Evolutionary conservation across 257 asterid species (phyloP), one percentile per base, ranked within the genome.

Genomic region (Solanum lycopersicoides): DNA sequence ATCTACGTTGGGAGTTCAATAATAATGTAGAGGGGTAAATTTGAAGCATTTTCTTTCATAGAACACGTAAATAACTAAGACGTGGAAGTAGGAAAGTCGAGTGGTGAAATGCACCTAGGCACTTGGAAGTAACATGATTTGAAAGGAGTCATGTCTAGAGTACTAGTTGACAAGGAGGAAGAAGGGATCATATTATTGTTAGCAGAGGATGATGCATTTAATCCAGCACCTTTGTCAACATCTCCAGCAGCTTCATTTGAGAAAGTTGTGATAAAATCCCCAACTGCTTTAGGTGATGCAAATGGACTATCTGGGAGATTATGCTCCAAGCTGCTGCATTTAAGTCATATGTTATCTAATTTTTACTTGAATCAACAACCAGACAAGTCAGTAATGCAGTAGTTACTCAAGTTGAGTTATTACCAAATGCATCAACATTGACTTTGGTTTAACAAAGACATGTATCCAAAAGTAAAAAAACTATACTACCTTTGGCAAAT

Each of bases 261-360:
- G 76, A 91, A 94, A 83, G 90, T 88, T 3, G 91, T 89, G 76
- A 15, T 16, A 21, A 74, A 83, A 83, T 89, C 91, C 37, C 92
- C 90, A 34, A 85, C 76, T 5, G 93, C 93, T 89, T 93, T 93
- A 0, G 98, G 95, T 6, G 96, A 92, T 8, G 95, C 96, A 56
- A 94, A 94, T 63, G 98, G 98, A 45, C 95, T 94, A 32, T 93
- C 96, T 0, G 98, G 98, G 69, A 93, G 96, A 91, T 92, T 92
- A 91, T 94, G 98, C 89, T 93, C 98, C 92, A 89, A 88, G 88
- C 95, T 94, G 87, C 87, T 65, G 47, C 82, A 65, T 39, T 76
- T 18, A 79, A 79, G 69, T 45, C 59, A 87, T 35, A 34, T 47
- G 21, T 39, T 32, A 21, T 35, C 56, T 71, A 41, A 47, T 56